Evolutionary conservation across 192 early-diverging fungal genomes (phyloP).

Genomic region (Obelidium mucronatum): DNA sequence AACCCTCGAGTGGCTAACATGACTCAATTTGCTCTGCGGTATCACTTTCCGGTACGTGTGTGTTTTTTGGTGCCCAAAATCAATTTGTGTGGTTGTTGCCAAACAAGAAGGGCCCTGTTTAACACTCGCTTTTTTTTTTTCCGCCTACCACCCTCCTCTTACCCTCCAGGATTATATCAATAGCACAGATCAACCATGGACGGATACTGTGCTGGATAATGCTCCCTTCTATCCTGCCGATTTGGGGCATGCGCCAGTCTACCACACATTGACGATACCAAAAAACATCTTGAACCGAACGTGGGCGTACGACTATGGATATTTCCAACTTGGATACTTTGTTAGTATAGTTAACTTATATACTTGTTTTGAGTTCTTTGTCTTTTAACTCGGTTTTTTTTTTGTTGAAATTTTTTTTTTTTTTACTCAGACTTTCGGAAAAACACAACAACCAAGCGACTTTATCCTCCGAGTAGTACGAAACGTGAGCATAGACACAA

Average conservation of each 20-base stretch:
- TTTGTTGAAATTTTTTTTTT: too few relatives aligned
- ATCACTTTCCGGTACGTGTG: neutral
- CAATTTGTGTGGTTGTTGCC: too few relatives aligned
- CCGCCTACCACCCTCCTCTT: neutral
- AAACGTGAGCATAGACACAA: slow-evolving; percentile 2
- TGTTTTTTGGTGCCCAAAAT: too few relatives aligned
- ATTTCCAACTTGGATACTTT: neutral
- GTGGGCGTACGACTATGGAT: neutral
- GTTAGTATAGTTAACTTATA: too few relatives aligned
- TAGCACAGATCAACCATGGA: neutral
- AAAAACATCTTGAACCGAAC: neutral
- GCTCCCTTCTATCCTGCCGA: slow-evolving; percentile 3
- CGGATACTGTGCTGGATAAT: neutral
- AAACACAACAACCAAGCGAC: slow-evolving; percentile 1
- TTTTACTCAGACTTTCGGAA: neutral
- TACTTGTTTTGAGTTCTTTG: too few relatives aligned
- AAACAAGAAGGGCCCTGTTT: neutral
- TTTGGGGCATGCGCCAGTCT: neutral
- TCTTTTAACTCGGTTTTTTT: neutral
- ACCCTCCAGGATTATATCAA: neutral
- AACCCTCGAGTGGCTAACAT: neutral
- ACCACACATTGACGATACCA: neutral
- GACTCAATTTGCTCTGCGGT: neutral
- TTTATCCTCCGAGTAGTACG: neutral
- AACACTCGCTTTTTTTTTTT: neutral